phyloP scores from a whole-genome alignment of 2,329 filamentous ascomycete species.

The Dryadomyces quercus-mongolicae region DNA sequence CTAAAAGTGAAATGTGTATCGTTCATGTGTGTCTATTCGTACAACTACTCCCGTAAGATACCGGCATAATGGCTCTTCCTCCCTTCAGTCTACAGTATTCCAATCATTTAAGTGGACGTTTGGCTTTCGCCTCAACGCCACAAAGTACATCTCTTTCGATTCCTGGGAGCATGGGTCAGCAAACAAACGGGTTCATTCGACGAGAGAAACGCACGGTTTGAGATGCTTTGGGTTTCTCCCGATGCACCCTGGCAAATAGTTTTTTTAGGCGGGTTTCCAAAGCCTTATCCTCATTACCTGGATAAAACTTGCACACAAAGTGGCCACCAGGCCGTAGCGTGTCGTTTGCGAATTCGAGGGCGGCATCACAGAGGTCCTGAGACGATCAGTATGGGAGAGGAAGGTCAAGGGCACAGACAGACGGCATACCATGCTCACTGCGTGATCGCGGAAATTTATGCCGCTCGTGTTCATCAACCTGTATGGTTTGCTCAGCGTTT shows the following conservation, averaged over 20 bases:
- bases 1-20: background rate
- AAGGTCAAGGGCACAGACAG: background rate
- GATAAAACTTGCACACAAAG: slow-evolving; percentile 97
- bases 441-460: slow-evolving; percentile 74
- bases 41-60: too few species aligned
- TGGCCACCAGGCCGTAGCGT: slow-evolving; percentile 73
- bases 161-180: slow-evolving; percentile 36
- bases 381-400: background rate
- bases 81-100: too few species aligned
- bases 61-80: too few species aligned
- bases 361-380: slow-evolving; percentile 82
- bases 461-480: slow-evolving; percentile 99
- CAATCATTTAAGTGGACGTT: slow-evolving; percentile 18
- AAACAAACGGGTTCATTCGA: background rate
- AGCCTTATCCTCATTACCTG: slow-evolving; percentile 72
- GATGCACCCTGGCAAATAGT: slow-evolving; percentile 67
- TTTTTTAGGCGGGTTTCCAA: slow-evolving; percentile 63
- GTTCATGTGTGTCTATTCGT: background rate
- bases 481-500: slow-evolving; percentile 91
- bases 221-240: slow-evolving; percentile 87
- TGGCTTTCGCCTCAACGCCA: slow-evolving; percentile 59
- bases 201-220: slow-evolving; percentile 52
- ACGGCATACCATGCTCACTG: slow-evolving; percentile 75
- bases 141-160: slow-evolving; percentile 77
- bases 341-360: slow-evolving; percentile 73